Conservation (phyloP, 2,329 filamentous ascomycete species). For the Claviceps quebecensis region DNA sequence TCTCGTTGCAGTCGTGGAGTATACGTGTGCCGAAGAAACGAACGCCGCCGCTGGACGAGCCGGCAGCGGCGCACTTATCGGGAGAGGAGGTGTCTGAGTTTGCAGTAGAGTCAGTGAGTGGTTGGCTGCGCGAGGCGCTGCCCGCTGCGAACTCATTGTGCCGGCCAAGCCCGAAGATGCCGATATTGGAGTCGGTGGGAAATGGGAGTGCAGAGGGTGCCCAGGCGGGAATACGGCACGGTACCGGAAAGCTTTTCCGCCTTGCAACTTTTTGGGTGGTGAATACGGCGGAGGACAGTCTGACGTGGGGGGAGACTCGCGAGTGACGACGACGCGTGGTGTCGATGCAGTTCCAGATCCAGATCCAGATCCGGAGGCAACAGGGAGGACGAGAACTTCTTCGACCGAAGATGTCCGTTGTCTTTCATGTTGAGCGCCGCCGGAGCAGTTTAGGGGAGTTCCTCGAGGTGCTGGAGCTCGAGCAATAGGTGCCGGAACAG, state of each 20-base stretch:
- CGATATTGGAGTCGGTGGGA: constrained; percentile 45
- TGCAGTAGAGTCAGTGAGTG: constrained; percentile 27
- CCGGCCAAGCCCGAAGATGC: constrained; percentile 47
- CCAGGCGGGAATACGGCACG: constrained; percentile 44
- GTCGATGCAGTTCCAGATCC: background rate
- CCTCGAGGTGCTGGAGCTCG: constrained; percentile 22
- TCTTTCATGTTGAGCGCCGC: constrained; percentile 4
- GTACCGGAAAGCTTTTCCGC: constrained; percentile 31
- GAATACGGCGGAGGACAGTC: constrained; percentile 44
- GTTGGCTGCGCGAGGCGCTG: constrained; percentile 44
- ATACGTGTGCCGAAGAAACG: constrained; percentile 29
- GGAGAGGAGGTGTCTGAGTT: constrained; percentile 9
- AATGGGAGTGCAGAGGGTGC: constrained; percentile 31
- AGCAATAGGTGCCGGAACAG: constrained; percentile 21
- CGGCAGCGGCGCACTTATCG: constrained; percentile 21
- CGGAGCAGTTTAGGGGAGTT: constrained; percentile 16
- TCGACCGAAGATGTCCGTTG: background rate
- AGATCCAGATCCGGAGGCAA: background rate
- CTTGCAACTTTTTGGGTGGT: constrained; percentile 24
- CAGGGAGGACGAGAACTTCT: background rate
- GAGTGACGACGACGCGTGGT: constrained; percentile 2
- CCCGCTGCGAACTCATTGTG: constrained; percentile 48
- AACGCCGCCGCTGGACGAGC: constrained; percentile 31
- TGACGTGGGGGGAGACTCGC: background rate
- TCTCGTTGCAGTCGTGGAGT: constrained; percentile 23